Evolutionary conservation across 306 rosid species (phyloP).

Genomic region (Quercus ilex): DNA sequence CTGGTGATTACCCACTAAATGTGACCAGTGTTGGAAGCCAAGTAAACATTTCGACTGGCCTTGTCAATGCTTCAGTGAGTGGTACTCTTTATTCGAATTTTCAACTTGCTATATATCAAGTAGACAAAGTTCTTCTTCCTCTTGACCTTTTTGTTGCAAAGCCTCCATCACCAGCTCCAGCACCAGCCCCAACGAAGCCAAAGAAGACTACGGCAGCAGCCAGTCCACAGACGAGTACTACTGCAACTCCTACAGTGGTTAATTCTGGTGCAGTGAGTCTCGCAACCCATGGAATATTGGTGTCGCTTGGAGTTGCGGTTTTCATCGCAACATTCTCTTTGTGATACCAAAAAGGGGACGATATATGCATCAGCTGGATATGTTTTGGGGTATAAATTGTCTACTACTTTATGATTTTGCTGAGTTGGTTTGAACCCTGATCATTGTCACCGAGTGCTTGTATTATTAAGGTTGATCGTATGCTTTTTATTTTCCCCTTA

Average conservation of each 20-base stretch:
- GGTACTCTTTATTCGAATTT: constrained; percentile 46
- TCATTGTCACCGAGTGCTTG: neutral
- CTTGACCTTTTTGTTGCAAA: constrained; percentile 32
- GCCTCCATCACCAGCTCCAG: constrained; percentile 42
- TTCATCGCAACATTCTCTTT: constrained; percentile 13
- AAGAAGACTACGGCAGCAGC: constrained; percentile 7
- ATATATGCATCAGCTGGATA: neutral
- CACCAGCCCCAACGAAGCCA: constrained; percentile 13
- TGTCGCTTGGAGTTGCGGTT: constrained; percentile 23
- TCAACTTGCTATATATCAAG: constrained; percentile 49
- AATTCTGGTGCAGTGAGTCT: constrained; percentile 31
- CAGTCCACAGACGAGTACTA: neutral
- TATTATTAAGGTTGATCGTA: neutral
- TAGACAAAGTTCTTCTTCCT: constrained; percentile 60
- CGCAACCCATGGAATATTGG: neutral
- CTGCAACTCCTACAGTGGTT: constrained; percentile 7
- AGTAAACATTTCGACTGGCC: constrained; percentile 55
- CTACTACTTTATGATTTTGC: neutral
- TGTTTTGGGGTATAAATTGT: neutral
- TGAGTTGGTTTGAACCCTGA: neutral
- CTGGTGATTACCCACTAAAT: constrained; percentile 50
- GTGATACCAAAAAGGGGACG: constrained; percentile 8
- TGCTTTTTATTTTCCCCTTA: neutral
- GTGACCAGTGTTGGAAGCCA: constrained; percentile 34
- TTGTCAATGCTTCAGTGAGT: constrained; percentile 43